Evolutionary conservation across 371 early-diverging fungal genomes (phyloP), one percentile per base, ranked within the genome.

Genomic region (Mortierella sp.): DNA sequence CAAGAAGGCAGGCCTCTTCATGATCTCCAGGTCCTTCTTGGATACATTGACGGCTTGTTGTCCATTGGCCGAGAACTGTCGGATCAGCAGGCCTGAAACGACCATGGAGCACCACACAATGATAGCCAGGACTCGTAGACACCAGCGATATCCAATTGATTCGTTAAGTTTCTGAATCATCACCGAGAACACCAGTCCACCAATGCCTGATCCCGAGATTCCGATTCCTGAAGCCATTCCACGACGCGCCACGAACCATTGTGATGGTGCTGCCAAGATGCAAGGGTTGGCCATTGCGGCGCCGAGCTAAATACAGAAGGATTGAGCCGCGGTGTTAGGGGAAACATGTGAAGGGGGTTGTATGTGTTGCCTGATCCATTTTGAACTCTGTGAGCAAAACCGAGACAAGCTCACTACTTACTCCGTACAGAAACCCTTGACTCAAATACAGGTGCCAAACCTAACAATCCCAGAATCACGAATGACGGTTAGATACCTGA

Each of bases 181-280:
- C 14, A 88, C 80, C 1, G 84, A 78, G 25, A 90, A 78, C 0
- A 80, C 78, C 2, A 90, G 67, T 1, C 90, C 90, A n/a, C 91
- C 91, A 16, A 89, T 40, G 10, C 91, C 90, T 2, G 82, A 80
- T 3, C 94, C 94, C 16, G 90, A 81, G 1, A 91, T 86, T 3
- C 86, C 88, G 45, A 94, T 80, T 2, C 95, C 95, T 2, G 90
- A 91, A 1, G 94, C 94, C 58, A 93, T 71, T 0, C 92, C 93
- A 29, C 92, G 83, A 13, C 78, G 78, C 39, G 78, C 82, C 13
- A 84, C 80, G 67, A 94, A 95, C 91, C 91, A 94, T 69, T 92
- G 90, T 0, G 89, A 71, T 5, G 90, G 87, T 3, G 91, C 81
- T 1, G 88, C 81, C 16, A 92, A 66, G 37, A 85, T 70, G 3